phyloP scores from a whole-genome alignment of 179 eudicot species.

The Drosera spatulata region DNA sequence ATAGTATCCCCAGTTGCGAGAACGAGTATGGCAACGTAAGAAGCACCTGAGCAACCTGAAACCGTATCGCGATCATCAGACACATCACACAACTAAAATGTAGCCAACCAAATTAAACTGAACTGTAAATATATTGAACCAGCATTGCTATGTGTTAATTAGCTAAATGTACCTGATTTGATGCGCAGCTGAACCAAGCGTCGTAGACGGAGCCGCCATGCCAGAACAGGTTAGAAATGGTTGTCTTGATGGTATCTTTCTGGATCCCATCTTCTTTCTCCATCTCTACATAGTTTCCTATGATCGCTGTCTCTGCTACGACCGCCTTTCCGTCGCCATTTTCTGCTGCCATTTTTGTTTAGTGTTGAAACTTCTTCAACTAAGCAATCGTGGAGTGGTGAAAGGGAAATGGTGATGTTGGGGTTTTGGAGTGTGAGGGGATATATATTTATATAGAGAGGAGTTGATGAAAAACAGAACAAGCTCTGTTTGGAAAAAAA shows the following conservation, averaged over 20 bases:
- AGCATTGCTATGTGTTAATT: too few species aligned
- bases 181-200: not conserved
- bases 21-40: constrained; percentile 42
- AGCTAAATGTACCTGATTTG: too few species aligned
- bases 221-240: constrained; percentile 68
- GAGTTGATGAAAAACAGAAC: too few species aligned
- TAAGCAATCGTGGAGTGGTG: too few species aligned
- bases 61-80: not conserved
- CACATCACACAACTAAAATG: too few species aligned
- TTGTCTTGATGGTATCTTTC: constrained; percentile 29
- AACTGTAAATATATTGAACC: too few species aligned
- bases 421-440: too few species aligned
- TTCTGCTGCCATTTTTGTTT: not conserved
- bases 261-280: constrained; percentile 45
- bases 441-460: too few species aligned
- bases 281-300: constrained; percentile 79
- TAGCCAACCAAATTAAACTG: too few species aligned
- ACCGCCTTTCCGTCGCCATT: constrained; percentile 8
- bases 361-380: too few species aligned
- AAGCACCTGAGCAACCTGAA: constrained; percentile 41
- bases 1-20: constrained; percentile 40
- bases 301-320: constrained; percentile 60
- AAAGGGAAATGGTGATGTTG: too few species aligned
- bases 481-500: too few species aligned
- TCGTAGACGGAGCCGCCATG: constrained; percentile 96